Evolutionary conservation across 2,329 filamentous ascomycete genomes (phyloP).

Genomic region (Diaporthe ampelina): DNA sequence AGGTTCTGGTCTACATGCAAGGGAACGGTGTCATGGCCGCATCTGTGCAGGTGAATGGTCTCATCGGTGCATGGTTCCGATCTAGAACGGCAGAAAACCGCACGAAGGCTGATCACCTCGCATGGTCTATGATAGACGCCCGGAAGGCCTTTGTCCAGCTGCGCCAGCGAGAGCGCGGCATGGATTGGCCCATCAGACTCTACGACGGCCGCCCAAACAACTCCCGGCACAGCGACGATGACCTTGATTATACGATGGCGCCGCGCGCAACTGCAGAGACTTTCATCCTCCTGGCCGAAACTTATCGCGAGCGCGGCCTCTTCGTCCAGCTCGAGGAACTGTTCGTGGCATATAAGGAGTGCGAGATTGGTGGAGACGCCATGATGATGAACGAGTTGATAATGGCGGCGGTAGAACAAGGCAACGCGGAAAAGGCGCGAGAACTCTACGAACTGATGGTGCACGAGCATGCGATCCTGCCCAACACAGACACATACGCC

Average conservation of each 20-base stretch:
- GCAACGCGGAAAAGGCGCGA: slow-evolving; percentile 67
- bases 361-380: slow-evolving; percentile 76
- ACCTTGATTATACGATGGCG: slow-evolving; percentile 51
- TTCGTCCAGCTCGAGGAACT: slow-evolving; percentile 71
- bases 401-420: slow-evolving; percentile 73
- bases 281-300: slow-evolving; percentile 80
- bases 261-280: slow-evolving; percentile 81
- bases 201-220: slow-evolving; percentile 41
- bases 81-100: slow-evolving; percentile 67
- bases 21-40: slow-evolving; percentile 76
- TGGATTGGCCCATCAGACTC: slow-evolving; percentile 48
- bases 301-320: slow-evolving; percentile 75
- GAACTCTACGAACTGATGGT: slow-evolving; percentile 69
- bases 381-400: slow-evolving; percentile 87
- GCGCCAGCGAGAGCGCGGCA: slow-evolving; percentile 52
- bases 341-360: slow-evolving; percentile 72
- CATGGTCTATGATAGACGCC: slow-evolving; percentile 82
- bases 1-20: slow-evolving; percentile 83
- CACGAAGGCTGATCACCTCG: slow-evolving; percentile 75
- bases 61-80: slow-evolving; percentile 84
- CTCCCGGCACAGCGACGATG: slow-evolving; percentile 41
- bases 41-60: slow-evolving; percentile 83
- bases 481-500: slow-evolving; percentile 78
- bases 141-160: slow-evolving; percentile 74
- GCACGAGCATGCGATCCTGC: slow-evolving; percentile 61